Percentiles rank a stretch among this genome's conserved stretches.
Evolutionary conservation across 495 filamentous ascomycete genomes (phyloP).

Genomic region (Tuber melanosporum): DNA sequence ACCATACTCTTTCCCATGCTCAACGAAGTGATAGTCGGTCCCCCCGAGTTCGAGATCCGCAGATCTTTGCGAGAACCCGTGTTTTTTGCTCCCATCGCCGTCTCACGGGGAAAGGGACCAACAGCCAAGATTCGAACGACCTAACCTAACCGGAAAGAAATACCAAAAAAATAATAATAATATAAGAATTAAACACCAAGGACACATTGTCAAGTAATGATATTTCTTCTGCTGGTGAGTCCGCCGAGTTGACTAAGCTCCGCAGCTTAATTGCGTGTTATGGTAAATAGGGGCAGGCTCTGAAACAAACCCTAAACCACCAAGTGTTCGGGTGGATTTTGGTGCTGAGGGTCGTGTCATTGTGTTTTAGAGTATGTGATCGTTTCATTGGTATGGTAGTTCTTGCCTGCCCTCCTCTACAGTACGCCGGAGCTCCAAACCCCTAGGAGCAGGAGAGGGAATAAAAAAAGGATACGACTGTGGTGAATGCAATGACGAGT

Average conservation of each 20-base stretch:
- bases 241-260: neutral
- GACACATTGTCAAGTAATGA: neutral
- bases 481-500: neutral
- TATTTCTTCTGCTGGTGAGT: neutral
- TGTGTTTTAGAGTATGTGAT: neutral
- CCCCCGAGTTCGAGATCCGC: neutral
- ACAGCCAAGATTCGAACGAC: neutral
- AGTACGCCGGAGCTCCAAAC: no score
- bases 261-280: neutral
- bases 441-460: no score
- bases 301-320: constrained; percentile 4
- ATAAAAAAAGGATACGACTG: neutral
- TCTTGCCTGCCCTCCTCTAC: neutral
- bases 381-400: neutral
- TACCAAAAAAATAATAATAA: neutral
- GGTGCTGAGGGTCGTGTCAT: neutral
- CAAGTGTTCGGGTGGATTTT: neutral
- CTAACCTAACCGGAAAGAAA: neutral
- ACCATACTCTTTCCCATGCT: neutral
- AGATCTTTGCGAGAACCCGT: neutral
- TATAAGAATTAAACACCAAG: neutral
- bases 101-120: neutral
- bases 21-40: neutral
- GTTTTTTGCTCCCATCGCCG: neutral
- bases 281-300: neutral